phyloP scores from a whole-genome alignment of 176 grass and related monocot species.

The Alloteropsis semialata region DNA sequence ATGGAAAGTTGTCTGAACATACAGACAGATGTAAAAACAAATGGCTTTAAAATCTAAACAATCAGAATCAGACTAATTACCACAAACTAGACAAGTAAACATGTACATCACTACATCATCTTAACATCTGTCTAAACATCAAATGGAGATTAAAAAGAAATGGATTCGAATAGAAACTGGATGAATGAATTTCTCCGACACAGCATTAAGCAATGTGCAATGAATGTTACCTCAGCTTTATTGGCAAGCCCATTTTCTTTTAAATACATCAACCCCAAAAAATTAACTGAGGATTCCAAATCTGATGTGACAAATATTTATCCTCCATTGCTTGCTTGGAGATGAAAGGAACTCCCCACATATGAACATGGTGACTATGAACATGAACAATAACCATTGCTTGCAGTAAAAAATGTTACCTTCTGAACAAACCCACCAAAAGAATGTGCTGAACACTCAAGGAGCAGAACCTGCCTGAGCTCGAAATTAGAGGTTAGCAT shows the following conservation, averaged over 20 bases:
- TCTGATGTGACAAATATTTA: conserved; percentile 17
- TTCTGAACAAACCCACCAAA: conserved; percentile 25
- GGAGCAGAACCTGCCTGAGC: conserved; percentile 4
- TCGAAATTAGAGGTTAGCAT: background rate
- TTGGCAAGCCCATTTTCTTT: conserved; percentile 48
- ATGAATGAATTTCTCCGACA: conserved; percentile 8
- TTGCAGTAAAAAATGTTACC: background rate
- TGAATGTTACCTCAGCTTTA: conserved; percentile 61
- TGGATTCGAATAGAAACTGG: background rate
- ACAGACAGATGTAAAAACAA: background rate
- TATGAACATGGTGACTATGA: conserved; percentile 37
- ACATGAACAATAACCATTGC: conserved; percentile 37
- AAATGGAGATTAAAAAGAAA: conserved; percentile 19
- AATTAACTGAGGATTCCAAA: conserved; percentile 36
- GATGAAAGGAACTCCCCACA: conserved; percentile 26
- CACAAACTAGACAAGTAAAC: conserved; percentile 17
- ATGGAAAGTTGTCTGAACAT: background rate
- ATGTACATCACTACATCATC: conserved; percentile 5
- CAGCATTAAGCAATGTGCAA: conserved; percentile 29
- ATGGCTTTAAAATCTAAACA: background rate
- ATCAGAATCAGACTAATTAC: background rate
- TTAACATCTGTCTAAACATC: background rate
- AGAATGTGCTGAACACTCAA: conserved; percentile 34
- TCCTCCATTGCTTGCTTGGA: conserved; percentile 31
- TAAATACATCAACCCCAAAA: conserved; percentile 64